Conservation (phyloP, 257 asterid species). For the Solanum etuberosum region DNA sequence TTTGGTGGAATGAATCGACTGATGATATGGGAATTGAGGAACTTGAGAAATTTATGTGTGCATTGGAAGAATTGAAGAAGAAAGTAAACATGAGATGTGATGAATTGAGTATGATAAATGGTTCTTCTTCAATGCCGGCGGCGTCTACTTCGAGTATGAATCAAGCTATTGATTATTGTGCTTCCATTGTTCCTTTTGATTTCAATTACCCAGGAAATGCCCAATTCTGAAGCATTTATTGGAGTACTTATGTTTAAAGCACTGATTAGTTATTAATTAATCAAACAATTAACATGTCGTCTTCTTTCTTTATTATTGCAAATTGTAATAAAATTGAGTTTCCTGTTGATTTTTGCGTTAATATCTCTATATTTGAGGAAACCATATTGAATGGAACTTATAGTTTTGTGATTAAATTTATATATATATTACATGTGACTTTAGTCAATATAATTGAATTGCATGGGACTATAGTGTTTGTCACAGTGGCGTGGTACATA, state of each 20-base stretch:
- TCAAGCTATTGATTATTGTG: neutral
- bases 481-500: neutral
- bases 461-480: neutral
- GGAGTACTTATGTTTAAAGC: too few species aligned
- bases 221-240: neutral
- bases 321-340: neutral
- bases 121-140: neutral
- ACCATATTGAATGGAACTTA: neutral
- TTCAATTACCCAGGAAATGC: neutral
- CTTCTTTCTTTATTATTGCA: neutral
- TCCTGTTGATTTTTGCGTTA: neutral
- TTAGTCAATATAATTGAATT: neutral
- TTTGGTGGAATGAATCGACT: constrained; percentile 30
- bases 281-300: neutral
- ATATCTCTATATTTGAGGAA: neutral
- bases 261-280: neutral
- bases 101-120: constrained; percentile 1
- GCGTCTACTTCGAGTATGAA: neutral
- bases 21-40: constrained; percentile 25
- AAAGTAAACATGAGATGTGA: constrained; percentile 11
- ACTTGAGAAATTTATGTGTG: constrained; percentile 18
- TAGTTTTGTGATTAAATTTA: neutral
- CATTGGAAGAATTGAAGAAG: constrained; percentile 15
- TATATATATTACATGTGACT: too few species aligned
- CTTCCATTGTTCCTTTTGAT: neutral